phyloP scores from a whole-genome alignment of 305 asterid species.

The Stenogyne calaminthoides region DNA sequence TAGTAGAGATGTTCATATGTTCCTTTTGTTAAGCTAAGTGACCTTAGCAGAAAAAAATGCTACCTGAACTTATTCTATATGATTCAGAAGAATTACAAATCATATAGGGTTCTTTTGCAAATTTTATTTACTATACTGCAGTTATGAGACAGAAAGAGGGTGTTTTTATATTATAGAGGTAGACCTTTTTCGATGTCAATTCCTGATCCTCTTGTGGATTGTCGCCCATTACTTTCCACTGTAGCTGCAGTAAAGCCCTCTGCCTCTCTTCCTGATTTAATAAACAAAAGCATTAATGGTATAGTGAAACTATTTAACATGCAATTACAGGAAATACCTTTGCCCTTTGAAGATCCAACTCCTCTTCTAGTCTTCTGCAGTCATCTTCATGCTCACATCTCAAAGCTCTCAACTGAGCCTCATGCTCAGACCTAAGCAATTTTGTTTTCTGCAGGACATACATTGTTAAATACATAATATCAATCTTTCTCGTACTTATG shows the following conservation, averaged over 20 bases:
- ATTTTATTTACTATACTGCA: too few species aligned
- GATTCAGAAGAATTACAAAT: too few species aligned
- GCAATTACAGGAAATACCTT: constrained; percentile 59
- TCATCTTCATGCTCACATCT: constrained; percentile 89
- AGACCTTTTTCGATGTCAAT: too few species aligned
- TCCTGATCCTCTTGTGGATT: too few species aligned
- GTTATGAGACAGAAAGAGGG: too few species aligned
- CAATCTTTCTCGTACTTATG: constrained; percentile 18
- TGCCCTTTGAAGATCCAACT: constrained; percentile 75
- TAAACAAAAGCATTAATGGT: constrained; percentile 29
- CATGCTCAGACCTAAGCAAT: constrained; percentile 78
- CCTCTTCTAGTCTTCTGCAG: constrained; percentile 79
- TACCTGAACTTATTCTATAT: too few species aligned
- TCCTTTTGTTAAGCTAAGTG: too few species aligned
- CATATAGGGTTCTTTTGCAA: too few species aligned
- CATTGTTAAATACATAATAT: constrained; percentile 13
- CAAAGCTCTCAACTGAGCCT: constrained; percentile 79
- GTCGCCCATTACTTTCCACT: too few species aligned
- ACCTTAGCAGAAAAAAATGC: too few species aligned
- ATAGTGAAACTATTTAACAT: constrained; percentile 19
- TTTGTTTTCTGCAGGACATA: constrained; percentile 58
- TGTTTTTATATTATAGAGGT: too few species aligned
- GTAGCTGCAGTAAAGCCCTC: constrained; percentile 84
- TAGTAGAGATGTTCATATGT: constrained; percentile 8
- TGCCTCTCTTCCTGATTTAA: constrained; percentile 89